Evolutionary conservation across 2,329 filamentous ascomycete genomes (phyloP), one percentile per base, ranked within the genome.

Genomic region (Epichloe hybrida): DNA sequence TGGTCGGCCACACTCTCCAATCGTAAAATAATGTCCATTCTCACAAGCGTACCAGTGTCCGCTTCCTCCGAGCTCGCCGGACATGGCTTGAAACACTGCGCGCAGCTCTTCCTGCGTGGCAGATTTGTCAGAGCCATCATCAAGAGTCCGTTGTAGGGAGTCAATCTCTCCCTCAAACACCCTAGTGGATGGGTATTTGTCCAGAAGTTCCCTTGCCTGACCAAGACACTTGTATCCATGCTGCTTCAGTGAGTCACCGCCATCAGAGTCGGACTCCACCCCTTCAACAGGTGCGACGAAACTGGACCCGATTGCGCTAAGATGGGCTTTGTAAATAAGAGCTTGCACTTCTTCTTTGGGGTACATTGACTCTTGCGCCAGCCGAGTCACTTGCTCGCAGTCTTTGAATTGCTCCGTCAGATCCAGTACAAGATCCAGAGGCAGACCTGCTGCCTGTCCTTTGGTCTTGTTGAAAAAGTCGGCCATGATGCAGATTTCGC

Each of bases 1-100:
- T 0, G 82, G 77, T 72, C 79, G 77, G 1, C 81, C 81, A 57
- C 81, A 84, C 53, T 85, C 78, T 1, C 80, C 81, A 35, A 85
- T 71, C 0, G 80, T 78, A 55, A 86, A 83, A 3, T 76, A 74
- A 58, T 83, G 77, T 2, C 73, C 72, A 52, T 80, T 79, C 23
- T 55, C 62, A 54, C 78, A 83, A 0, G 64, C 69, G 60, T 83
- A 84, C 80, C 80, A 84, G 55, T 82, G 77, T 0, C 81, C 80
- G 0, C 72, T 78, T 0, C 74, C 72, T 0, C 49, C 53, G 38
- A 79, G 73, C 53, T 76, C 73, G 0, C 46, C 51, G 1, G 71
- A 60, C 76, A 82, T 80, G 2, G 78, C 77, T 1, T 55, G 49
- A 48, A 74, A 69, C 3, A 80, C 69, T 1, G 66, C 69, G 36